phyloP scores from a whole-genome alignment of 495 filamentous ascomycete species.

The Talaromyces stipitatus region DNA sequence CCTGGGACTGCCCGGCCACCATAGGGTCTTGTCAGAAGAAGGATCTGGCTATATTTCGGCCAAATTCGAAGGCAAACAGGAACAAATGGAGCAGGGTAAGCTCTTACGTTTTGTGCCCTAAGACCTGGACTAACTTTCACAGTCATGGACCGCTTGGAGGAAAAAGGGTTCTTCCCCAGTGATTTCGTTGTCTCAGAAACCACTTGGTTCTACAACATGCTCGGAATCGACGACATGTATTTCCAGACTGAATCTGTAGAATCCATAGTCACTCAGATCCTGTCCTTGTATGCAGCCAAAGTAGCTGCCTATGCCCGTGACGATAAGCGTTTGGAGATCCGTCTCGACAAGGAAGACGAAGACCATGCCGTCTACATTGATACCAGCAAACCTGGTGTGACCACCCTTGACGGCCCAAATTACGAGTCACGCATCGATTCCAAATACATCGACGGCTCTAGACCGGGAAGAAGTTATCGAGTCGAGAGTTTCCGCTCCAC shows the following conservation, averaged over 20 bases:
- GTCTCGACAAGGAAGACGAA: slow-evolving; percentile 85
- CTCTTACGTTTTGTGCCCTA: neutral
- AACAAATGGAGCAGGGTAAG: slow-evolving; percentile 87
- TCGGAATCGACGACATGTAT: slow-evolving; percentile 98
- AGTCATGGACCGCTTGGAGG: slow-evolving; percentile 69
- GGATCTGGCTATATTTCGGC: slow-evolving; percentile 95
- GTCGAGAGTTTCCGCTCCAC: slow-evolving; percentile 93
- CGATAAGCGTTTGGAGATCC: slow-evolving; percentile 89
- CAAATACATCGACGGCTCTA: slow-evolving; percentile 79
- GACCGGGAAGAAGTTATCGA: slow-evolving; percentile 64
- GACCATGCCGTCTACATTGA: slow-evolving; percentile 99
- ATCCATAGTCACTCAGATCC: slow-evolving; percentile 86
- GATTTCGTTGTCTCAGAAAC: slow-evolving; percentile 79
- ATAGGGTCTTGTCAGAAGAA: slow-evolving; percentile 70
- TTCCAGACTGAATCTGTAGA: slow-evolving; percentile 87
- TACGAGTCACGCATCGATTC: slow-evolving; percentile 92
- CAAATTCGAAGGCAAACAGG: slow-evolving; percentile 86
- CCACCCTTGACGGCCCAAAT: slow-evolving; percentile 63
- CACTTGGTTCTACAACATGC: slow-evolving; percentile 92
- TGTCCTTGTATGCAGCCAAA: slow-evolving; percentile 95
- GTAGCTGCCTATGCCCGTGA: slow-evolving; percentile 89
- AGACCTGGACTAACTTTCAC: slow-evolving; percentile 13
- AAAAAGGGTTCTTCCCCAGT: slow-evolving; percentile 78
- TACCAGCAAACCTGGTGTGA: slow-evolving; percentile 82
- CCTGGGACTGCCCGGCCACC: slow-evolving; percentile 62